Evolutionary conservation across 495 filamentous ascomycete species (phyloP), one percentile per base, ranked within the genome.

Genomic region (Penicillium parvum): DNA sequence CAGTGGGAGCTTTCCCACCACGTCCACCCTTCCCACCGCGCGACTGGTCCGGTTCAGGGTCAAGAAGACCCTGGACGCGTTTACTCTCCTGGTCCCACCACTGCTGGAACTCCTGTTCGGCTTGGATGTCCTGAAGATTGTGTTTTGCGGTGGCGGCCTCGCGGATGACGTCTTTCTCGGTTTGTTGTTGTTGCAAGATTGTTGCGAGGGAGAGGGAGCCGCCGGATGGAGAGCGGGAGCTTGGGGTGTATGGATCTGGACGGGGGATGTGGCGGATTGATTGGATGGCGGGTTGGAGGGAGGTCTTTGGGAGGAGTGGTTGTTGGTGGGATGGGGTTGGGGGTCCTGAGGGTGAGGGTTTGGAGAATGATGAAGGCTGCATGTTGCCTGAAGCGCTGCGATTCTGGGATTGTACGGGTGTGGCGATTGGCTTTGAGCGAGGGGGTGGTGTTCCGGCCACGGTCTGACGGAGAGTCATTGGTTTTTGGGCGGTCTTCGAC

Each of bases 21-120:
- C 60, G 58, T 26, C 61, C 61, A 15, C 37, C 51, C 50, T 57
- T 60, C 15, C 54, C 57, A 28, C 29, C 53, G 17, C 55, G 38
- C 46, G 64, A 52, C 34, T 44, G 37, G 1, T 63, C 69, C 9
- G 67, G 67, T 39, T 82, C 84, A 11, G 84, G 82, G 27, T 58
- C 57, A 18, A 55, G 27, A n/a, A 88, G 74, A 33, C 82, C 81
- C 52, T 68, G 73, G 3, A 86, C 68, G 34, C 85, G 76, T 50
- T 77, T 76, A 58, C 85, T 90, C 60, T 98, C 92, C 42, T 84
- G 78, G 49, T 97, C 90, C 92, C 92, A 98, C 92, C 94, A 98
- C 57, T 91, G 83, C 61, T 95, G 86, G 64, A 98, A 98, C 23
- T 89, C 87, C 60, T 98, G 92, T 60, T 98, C 92, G 37, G 85